Evolutionary conservation across 2,329 filamentous ascomycete genomes (phyloP).

Genomic region (Cordyceps cateniannulata): DNA sequence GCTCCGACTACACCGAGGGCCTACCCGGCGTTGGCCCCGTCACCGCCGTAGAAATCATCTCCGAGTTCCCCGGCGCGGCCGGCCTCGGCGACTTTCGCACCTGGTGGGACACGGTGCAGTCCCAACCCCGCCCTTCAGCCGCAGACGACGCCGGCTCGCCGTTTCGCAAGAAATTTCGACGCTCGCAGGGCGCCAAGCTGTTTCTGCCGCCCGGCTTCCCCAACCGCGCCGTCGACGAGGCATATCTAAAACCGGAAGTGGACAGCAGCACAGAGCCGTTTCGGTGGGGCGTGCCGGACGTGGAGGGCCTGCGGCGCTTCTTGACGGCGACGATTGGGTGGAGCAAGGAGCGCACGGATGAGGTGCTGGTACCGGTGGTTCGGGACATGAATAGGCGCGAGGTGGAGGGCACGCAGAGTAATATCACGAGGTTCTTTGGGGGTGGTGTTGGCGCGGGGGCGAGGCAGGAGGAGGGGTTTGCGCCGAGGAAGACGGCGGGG

Average conservation of each 20-base stretch:
- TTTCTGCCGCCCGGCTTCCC: slow-evolving; percentile 82
- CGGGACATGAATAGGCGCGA: slow-evolving; percentile 88
- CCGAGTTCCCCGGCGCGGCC: slow-evolving; percentile 65
- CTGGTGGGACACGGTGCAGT: slow-evolving; percentile 82
- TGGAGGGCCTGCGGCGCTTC: slow-evolving; percentile 76
- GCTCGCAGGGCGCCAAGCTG: slow-evolving; percentile 70
- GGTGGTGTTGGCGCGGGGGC: slow-evolving; percentile 65
- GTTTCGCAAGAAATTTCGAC: slow-evolving; percentile 84
- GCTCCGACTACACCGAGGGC: slow-evolving; percentile 92
- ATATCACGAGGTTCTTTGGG: slow-evolving; percentile 89
- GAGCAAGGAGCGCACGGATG: slow-evolving; percentile 85
- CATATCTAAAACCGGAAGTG: slow-evolving; percentile 82
- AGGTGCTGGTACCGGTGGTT: slow-evolving; percentile 92
- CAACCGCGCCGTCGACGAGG: slow-evolving; percentile 67
- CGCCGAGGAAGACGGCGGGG: slow-evolving; percentile 57
- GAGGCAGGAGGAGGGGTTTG: slow-evolving; percentile 54
- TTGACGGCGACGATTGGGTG: slow-evolving; percentile 91
- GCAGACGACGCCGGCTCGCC: slow-evolving; percentile 51
- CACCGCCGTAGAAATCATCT: slow-evolving; percentile 87
- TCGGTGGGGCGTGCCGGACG: slow-evolving; percentile 92
- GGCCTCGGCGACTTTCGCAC: slow-evolving; percentile 69
- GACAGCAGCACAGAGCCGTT: slow-evolving; percentile 73
- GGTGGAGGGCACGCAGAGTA: slow-evolving; percentile 86
- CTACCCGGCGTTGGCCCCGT: slow-evolving; percentile 88
- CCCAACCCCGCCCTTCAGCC: slow-evolving; percentile 50